Conservation (phyloP, 768 basidiomycete species). For the Amyloporia xantha region DNA sequence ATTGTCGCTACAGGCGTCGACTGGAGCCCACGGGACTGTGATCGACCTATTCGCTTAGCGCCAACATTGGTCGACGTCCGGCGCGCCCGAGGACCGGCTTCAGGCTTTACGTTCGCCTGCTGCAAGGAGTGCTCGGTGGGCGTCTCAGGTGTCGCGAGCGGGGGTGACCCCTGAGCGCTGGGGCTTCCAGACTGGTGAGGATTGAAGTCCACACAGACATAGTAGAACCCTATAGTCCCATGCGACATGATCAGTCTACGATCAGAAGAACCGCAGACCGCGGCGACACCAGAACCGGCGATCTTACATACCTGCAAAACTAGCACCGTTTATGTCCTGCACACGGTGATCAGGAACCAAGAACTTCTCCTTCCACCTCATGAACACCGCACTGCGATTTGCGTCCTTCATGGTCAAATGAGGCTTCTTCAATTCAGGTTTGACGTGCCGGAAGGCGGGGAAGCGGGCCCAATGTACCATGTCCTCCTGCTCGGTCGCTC, state of each 20-base stretch:
- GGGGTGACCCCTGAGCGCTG: constrained; percentile 5
- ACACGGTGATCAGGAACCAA: constrained; percentile 93
- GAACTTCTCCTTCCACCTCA: constrained; percentile 97
- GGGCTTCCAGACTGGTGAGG: constrained; percentile 36
- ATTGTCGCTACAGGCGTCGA: constrained; percentile 58
- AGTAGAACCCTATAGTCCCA: constrained; percentile 71
- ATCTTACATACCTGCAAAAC: constrained; percentile 73
- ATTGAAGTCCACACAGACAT: constrained; percentile 90
- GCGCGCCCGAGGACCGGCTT: constrained; percentile 14
- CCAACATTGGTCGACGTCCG: constrained; percentile 29
- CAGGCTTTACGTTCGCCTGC: constrained; percentile 27
- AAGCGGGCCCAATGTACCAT: constrained; percentile 93
- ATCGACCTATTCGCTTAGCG: constrained; percentile 27
- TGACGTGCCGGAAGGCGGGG: constrained; percentile 80
- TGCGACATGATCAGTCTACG: background rate
- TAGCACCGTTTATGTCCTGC: constrained; percentile 90
- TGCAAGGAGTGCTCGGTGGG: constrained; percentile 26
- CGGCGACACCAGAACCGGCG: constrained; percentile 1
- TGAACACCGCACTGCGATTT: constrained; percentile 79
- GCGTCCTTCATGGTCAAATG: constrained; percentile 68
- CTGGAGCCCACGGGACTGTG: constrained; percentile 41
- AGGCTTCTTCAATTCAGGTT: constrained; percentile 71
- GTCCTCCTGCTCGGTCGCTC: constrained; percentile 86
- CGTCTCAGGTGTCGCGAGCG: constrained; percentile 9
- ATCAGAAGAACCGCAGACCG: background rate